Evolutionary conservation across 1,284 basidiomycete genomes (phyloP).

Genomic region (Rhodotorula sp.): DNA sequence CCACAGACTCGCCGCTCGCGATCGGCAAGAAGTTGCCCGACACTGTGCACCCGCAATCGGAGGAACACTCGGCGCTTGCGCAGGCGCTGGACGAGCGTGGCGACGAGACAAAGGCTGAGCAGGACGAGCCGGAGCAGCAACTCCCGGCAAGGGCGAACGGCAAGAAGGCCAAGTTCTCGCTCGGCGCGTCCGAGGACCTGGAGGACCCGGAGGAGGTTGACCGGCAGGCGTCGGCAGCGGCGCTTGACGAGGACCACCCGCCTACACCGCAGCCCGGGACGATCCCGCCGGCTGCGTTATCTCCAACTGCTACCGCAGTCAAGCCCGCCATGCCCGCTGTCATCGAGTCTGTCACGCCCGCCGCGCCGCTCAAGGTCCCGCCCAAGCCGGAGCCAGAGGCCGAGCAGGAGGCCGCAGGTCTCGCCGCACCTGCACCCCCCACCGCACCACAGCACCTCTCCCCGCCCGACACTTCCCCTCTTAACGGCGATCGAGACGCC

Average conservation of each 20-base stretch:
- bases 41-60: slow-evolving; percentile 6
- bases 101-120: not conserved
- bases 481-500: not conserved
- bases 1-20: slow-evolving; percentile 35
- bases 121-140: not conserved
- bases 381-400: not conserved
- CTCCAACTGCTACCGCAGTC: slow-evolving; percentile 21
- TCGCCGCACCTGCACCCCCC: slow-evolving; percentile 3
- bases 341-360: slow-evolving; percentile 16
- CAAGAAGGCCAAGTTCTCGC: slow-evolving; percentile 31
- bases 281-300: slow-evolving; percentile 21
- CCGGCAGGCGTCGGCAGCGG: not conserved
- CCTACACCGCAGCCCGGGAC: not conserved
- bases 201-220: slow-evolving; percentile 1
- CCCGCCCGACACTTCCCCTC: not conserved
- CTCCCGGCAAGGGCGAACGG: not conserved
- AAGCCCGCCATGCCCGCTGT: slow-evolving; percentile 19
- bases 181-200: slow-evolving; percentile 21
- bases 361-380: not conserved
- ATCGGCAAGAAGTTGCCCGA: slow-evolving; percentile 24
- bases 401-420: slow-evolving; percentile 10
- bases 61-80: slow-evolving; percentile 18
- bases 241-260: not conserved
- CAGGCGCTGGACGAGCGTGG: slow-evolving; percentile 16
- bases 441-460: slow-evolving; percentile 14